Conservation (phyloP, 2,329 filamentous ascomycete genomes). For the Xylaria multiplex region DNA sequence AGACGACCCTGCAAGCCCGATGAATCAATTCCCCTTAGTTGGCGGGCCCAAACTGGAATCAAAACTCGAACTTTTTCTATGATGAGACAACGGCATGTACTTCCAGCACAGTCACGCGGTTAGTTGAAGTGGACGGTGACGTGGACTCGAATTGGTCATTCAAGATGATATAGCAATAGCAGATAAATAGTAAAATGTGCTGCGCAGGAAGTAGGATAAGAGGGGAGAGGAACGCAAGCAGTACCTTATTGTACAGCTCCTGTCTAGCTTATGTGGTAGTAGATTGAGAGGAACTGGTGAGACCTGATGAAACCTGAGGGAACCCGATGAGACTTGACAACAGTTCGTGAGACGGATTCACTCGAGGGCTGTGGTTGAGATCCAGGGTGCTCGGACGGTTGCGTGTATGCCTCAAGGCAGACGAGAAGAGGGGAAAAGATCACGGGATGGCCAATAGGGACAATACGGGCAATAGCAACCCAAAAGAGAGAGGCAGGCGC, state of each 20-base stretch:
- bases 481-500: not conserved
- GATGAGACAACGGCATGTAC: not conserved
- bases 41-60: not conserved
- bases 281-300: slow-evolving; percentile 3
- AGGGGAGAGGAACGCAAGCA: not conserved
- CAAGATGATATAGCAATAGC: not conserved
- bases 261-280: slow-evolving; percentile 1
- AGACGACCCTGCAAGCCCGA: not conserved
- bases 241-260: slow-evolving; percentile 19
- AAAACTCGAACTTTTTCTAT: no score
- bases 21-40: not conserved
- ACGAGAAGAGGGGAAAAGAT: not conserved
- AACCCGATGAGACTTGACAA: not conserved
- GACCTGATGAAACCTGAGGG: not conserved
- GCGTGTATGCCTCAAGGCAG: not conserved
- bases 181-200: not conserved
- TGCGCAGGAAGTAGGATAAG: not conserved
- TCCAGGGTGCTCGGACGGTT: not conserved
- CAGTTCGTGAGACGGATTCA: slow-evolving; percentile 2
- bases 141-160: not conserved
- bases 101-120: not conserved
- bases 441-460: not conserved
- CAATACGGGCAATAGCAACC: not conserved
- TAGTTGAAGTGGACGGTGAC: slow-evolving; percentile 1
- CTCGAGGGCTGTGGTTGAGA: slow-evolving; percentile 2